Base-by-base conservation (phyloP, 116 monocot genomes). In the Dioscorea cayenensis region DNA sequence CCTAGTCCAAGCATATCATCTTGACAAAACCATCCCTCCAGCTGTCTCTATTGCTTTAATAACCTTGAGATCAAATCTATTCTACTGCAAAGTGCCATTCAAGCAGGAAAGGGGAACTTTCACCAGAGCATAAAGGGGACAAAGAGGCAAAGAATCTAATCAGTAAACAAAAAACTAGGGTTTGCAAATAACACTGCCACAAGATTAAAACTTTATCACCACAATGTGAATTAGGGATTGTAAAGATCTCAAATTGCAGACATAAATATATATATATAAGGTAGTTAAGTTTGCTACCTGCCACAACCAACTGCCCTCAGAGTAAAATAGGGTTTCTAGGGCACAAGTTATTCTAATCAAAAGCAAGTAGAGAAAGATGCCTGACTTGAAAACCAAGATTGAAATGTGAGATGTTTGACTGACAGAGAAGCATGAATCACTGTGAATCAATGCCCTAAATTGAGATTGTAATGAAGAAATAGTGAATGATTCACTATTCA, bases 221-320 rank as follows among this genome's bases (percentile, higher is more conserved):
- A 17, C 59, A 20, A 32, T 32, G 32, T 32, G 32, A 32, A 32
- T 32, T 32, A 32, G 32, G 32, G 32, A 32, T 32, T 32, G 4
- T 2, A 32, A 32, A 63, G 63, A 27, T 63, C 43, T 43, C 43
- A 43, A 43, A 43, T 43, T 43, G 7, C 43, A 43, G 28, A 28
- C 32, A 32, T 2, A 32, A 0, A 32, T 2, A 32, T 32, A 32
- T 32, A 32, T 32, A 32, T 32, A 3, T 32, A 32, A 32, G 2
- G 10, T 1, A 13, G 27, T 21, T 43, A 43, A 43, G 20, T 63
- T n/a, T 59, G 63, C 63, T 32, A 75, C 65, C 51, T 66, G 50
- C 80, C 81, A 86, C 86, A 81, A 78, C 77, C 84, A 90, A 87
- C 84, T 87, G 82, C 83, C 71, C 80, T 77, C 58, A 55, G 51